Base-by-base conservation (phyloP, 1,139 yeast genomes). In the Suhomyces anneliseae region DNA sequence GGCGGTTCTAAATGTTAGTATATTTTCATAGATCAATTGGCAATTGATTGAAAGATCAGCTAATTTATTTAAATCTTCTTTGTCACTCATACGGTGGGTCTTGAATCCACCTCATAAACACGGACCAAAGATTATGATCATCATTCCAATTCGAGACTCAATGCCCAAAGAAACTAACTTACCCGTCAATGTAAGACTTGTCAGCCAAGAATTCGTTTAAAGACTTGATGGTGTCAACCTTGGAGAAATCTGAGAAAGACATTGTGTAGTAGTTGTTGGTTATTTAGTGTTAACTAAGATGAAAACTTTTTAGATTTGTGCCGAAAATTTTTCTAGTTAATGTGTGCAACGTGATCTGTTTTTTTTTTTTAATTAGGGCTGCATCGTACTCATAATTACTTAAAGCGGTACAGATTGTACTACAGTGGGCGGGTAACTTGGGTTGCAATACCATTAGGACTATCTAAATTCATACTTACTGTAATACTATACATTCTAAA, bases 121-220 rank as follows among this genome's bases (percentile, higher is more conserved):
- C 92, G 95, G 95, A 87, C 95, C 95, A 87, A 84, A 81, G 79
- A 74, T 74, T 68, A 69, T 64, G 77, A 76, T 86, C 92, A 85
- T 86, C 90, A 83, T 79, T 52, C 54, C 43, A 43, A 27, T 26
- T 36, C 32, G n/a, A 29, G 32, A 29, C 9, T 9, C 9, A 29
- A 33, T 31, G 36, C 27, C 42, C 29, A 34, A 29, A 24, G 44
- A 45, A 80, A 27, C 9, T 39, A 42, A 63, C 95, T 72, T 86
- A 89, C 95, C 97, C 96, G 71, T 88, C 93, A 65, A 90, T 69
- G 87, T 90, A 90, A 59, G 95, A 87, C 82, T 90, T 88, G 77
- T 87, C 92, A 74, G 86, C 89, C 76, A 92, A 85, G 82, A 81
- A 85, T 64, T 81, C 80, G 88, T 90, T 85, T 72, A 92, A 87